A percentile compares a stretch with the other conserved stretches of the same genome.
Evolutionary conservation across 2,329 filamentous ascomycete species (phyloP).

Genomic region (Catunica adiposa): DNA sequence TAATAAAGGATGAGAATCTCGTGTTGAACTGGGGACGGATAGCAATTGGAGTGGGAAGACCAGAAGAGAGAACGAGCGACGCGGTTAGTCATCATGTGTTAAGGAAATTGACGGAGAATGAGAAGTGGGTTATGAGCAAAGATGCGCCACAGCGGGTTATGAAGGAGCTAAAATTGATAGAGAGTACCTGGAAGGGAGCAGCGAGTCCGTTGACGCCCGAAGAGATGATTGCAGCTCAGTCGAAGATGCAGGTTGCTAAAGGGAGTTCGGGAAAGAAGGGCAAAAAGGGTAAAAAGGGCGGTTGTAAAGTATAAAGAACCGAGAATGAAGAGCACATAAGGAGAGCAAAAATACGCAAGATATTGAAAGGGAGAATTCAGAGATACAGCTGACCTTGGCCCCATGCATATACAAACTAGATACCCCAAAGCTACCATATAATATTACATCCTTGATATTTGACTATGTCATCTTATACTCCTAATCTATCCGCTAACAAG

Average conservation of each 20-base stretch:
- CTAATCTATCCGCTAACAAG: conserved; percentile 56
- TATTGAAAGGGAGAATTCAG: neutral
- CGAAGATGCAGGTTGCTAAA: conserved; percentile 28
- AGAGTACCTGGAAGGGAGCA: no score
- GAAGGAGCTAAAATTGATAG: no score
- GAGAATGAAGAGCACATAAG: no score
- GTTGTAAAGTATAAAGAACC: no score
- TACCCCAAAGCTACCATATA: no score
- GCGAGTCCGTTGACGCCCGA: no score
- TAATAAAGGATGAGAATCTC: conserved; percentile 29
- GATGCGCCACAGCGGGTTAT: conserved; percentile 36
- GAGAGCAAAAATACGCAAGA: no score
- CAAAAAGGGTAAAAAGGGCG: no score
- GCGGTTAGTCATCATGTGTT: conserved; percentile 68
- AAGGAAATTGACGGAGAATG: conserved; percentile 39
- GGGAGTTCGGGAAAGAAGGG: neutral
- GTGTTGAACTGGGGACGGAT: conserved; percentile 39
- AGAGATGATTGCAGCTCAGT: conserved; percentile 23
- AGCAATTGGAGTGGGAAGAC: conserved; percentile 76
- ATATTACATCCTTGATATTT: no score
- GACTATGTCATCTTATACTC: conserved; percentile 14
- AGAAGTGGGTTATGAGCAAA: conserved; percentile 35
- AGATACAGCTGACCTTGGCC: neutral
- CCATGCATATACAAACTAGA: no score
- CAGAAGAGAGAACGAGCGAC: conserved; percentile 45